Evolutionary conservation across 176 grass and related monocot species (phyloP).

Genomic region (Themeda triandra): DNA sequence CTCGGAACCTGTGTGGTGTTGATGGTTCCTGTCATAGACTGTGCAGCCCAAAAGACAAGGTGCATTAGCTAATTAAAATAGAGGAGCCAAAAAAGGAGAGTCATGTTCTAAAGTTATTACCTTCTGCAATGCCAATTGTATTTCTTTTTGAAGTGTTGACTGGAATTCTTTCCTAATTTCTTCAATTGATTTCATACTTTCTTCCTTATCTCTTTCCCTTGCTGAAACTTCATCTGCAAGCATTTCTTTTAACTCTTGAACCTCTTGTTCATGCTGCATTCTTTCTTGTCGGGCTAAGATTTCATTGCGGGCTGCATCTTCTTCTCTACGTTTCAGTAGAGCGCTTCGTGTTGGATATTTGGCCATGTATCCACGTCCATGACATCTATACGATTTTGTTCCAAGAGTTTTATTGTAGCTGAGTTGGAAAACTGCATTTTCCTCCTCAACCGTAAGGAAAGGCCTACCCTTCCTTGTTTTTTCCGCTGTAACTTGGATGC

Average conservation of each 20-base stretch:
- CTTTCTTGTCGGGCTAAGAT: not conserved
- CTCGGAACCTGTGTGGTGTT: not conserved
- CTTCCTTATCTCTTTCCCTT: not conserved
- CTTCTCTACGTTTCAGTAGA: not conserved
- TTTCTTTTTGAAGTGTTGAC: too few relatives aligned
- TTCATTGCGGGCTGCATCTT: not conserved
- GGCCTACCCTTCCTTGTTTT: not conserved
- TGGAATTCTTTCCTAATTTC: not conserved
- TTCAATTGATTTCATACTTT: not conserved
- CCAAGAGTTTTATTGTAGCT: too few relatives aligned
- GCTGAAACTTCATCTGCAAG: not conserved
- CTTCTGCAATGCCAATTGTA: too few relatives aligned
- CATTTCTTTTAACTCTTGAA: not conserved
- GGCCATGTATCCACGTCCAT: too few relatives aligned
- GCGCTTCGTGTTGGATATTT: too few relatives aligned
- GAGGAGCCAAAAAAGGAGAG: not conserved
- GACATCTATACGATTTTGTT: too few relatives aligned
- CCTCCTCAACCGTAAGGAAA: not conserved
- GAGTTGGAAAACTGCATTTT: not conserved
- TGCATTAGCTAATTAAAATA: too few relatives aligned
- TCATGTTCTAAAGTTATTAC: too few relatives aligned
- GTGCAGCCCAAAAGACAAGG: too few relatives aligned
- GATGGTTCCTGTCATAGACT: not conserved
- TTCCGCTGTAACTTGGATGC: too few relatives aligned
- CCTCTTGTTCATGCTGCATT: not conserved